Base-by-base conservation (phyloP, 495 filamentous ascomycete genomes). In the Venustampulla echinocandica region DNA sequence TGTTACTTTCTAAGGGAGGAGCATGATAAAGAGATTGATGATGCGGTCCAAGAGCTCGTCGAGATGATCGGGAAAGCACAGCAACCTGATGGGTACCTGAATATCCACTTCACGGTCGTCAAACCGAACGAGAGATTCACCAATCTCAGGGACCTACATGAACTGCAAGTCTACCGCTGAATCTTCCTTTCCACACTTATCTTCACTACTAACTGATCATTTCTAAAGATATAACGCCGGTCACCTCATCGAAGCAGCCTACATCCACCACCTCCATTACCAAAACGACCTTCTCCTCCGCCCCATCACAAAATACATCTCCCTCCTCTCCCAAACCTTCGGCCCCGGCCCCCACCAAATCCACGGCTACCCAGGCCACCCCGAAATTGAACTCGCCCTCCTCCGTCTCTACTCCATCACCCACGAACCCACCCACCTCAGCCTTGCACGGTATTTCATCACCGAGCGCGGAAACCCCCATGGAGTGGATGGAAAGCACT, bases 111-210 rank as follows among this genome's bases (percentile, higher is more conserved):
- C 35, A 75, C 71, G 7, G 69, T 79, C 0, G 69, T 74, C 4
- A 73, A 71, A 23, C 69, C 69, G 0, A 64, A 60, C 7, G 69
- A 68, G 35, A 51, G 74, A 17, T 81, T 74, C 58, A 71, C 70
- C 3, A 79, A 80, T 53, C 47, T 81, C 33, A 58, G 76, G 42
- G 77, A 80, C 63, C 65, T 77, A 57, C 77, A 79, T 58, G 77
- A 80, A 58, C 47, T 80, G 71, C 78, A 63, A 56, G 71, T 64
- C 23, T 57, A 7, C 27, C 13, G 7, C 27, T 13, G 7, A 25
- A 20, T 11, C 15, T 7, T 42, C 43, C 7, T 33, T 23, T 32
- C 17, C 35, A 15, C 5, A 28, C 10, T 28, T 6, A 14, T 34
- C n/a, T n/a, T n/a, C n/a, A n/a, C n/a, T n/a, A n/a, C n/a, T n/a